phyloP scores from a whole-genome alignment of 2,329 filamentous ascomycete genomes.

The Tolypocladium cylindrosporum region DNA sequence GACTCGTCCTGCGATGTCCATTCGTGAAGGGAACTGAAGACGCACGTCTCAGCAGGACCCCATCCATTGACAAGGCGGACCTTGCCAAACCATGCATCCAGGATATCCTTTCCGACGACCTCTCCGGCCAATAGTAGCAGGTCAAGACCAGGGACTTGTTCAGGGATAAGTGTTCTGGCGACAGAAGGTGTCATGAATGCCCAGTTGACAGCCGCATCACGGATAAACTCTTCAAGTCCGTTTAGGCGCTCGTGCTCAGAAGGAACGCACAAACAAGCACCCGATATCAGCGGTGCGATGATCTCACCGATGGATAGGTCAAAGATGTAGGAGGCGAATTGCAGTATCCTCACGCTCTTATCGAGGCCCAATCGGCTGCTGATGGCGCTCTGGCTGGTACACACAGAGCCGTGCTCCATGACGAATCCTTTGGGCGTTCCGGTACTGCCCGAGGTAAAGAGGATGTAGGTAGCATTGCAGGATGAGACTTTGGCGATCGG shows the following conservation, averaged over 20 bases:
- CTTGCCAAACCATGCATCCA: slow-evolving; percentile 4
- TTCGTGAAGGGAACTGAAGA: slow-evolving; percentile 1
- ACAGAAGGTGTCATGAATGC: slow-evolving; percentile 4
- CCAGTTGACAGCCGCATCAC: slow-evolving; percentile 1
- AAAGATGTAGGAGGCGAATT: slow-evolving; percentile 10
- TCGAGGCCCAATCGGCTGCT: background rate
- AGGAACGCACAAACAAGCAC: slow-evolving; percentile 8
- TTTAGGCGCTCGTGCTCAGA: slow-evolving; percentile 5
- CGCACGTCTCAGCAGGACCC: slow-evolving; percentile 5
- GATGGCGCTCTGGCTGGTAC: background rate
- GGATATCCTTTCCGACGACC: background rate
- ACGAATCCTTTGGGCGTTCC: slow-evolving; percentile 13
- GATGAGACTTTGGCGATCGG: too few species aligned
- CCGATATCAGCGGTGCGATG: slow-evolving; percentile 5
- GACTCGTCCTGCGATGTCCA: background rate
- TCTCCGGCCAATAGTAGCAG: slow-evolving; percentile 5
- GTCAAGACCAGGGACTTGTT: slow-evolving; percentile 1
- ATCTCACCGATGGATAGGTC: slow-evolving; percentile 9
- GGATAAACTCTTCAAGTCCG: slow-evolving; percentile 4
- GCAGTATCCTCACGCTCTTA: slow-evolving; percentile 4
- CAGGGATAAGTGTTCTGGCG: slow-evolving; percentile 1
- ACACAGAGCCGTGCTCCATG: slow-evolving; percentile 9
- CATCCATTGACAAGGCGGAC: slow-evolving; percentile 6
- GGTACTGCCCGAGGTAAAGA: slow-evolving; percentile 15
- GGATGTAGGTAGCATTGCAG: slow-evolving; percentile 7